phyloP scores from a whole-genome alignment of 305 asterid genomes.

The Solanum hybrid region DNA sequence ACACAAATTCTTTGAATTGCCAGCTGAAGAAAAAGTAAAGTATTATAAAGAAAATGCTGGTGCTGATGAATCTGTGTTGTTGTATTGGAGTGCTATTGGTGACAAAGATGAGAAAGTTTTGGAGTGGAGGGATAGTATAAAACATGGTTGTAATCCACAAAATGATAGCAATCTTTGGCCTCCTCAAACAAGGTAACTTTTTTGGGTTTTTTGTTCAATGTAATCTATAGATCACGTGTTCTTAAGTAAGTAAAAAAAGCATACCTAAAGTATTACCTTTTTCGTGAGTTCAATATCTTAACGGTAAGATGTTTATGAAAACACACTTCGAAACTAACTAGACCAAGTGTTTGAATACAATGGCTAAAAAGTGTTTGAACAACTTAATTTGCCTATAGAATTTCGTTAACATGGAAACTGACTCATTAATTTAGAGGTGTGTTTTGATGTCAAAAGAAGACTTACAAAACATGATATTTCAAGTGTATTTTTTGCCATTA shows the following conservation, averaged over 20 bases:
- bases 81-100: too few species aligned
- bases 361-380: rapidly evolving
- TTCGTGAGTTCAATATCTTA: neutral
- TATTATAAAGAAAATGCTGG: conserved; percentile 22
- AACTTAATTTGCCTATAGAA: too few species aligned
- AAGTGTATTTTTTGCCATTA: rapidly evolving
- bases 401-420: neutral
- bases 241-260: neutral
- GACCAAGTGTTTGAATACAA: neutral
- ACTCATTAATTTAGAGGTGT: neutral
- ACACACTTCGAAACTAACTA: rapidly evolving
- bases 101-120: too few species aligned
- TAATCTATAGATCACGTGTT: neutral
- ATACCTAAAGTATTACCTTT: neutral
- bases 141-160: too few species aligned
- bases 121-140: too few species aligned
- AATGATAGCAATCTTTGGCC: conserved; percentile 18
- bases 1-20: conserved; percentile 26
- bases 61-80: too few species aligned
- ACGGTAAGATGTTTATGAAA: neutral
- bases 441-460: neutral
- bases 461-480: too few species aligned
- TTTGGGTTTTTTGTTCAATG: rapidly evolving
- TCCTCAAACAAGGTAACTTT: conserved; percentile 21
- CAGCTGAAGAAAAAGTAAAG: conserved; percentile 32